Evolutionary conservation across 176 grass and related monocot genomes (phyloP).

Genomic region (Alloteropsis semialata): DNA sequence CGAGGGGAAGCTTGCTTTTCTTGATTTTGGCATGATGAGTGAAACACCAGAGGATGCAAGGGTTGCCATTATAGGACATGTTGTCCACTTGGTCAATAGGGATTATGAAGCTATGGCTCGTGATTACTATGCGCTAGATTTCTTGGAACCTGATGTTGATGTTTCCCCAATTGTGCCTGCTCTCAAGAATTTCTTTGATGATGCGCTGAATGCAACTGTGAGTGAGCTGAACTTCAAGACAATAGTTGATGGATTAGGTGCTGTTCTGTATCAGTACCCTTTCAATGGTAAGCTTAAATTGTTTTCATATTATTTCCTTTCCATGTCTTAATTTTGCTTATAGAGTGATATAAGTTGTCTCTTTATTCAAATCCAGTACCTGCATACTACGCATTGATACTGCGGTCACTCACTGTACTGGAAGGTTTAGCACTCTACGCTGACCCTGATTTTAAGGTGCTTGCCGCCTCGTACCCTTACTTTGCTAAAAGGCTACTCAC

Average conservation of each 20-base stretch:
- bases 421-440: constrained; percentile 96
- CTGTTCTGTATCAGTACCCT: constrained; percentile 91
- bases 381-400: constrained; percentile 90
- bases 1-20: constrained; percentile 93
- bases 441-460: constrained; percentile 97
- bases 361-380: constrained; percentile 67
- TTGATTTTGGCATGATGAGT: constrained; percentile 99
- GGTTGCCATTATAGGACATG: constrained; percentile 90
- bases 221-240: constrained; percentile 99
- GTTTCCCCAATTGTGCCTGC: constrained; percentile 87
- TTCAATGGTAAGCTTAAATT: constrained; percentile 76
- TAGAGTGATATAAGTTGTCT: constrained; percentile 27
- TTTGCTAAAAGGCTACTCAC: constrained; percentile 98
- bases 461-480: constrained; percentile 97
- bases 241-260: constrained; percentile 85
- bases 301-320: not conserved
- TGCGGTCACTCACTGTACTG: constrained; percentile 91
- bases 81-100: constrained; percentile 97
- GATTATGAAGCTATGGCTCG: constrained; percentile 96
- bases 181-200: constrained; percentile 89
- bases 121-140: constrained; percentile 95
- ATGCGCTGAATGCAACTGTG: constrained; percentile 89
- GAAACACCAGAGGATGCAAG: constrained; percentile 96
- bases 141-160: constrained; percentile 78
- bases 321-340: not conserved